Evolutionary conservation across 331 rosid species (phyloP), one percentile per base, ranked within the genome.

Genomic region (Malus hybrid): DNA sequence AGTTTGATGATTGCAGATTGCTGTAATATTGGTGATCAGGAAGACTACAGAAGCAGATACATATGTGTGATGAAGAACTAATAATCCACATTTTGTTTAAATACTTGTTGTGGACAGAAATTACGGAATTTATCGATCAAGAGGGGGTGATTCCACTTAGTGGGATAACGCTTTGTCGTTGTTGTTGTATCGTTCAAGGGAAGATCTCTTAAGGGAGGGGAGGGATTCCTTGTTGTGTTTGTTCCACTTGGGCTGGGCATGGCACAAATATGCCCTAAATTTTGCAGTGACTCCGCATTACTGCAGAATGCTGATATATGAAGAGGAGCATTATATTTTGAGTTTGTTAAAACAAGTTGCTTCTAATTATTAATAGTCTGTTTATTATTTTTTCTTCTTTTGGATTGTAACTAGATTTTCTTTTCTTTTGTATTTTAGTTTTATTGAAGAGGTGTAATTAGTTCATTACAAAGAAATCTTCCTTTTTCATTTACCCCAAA

Each of bases 1-100:
- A 76, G 24, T 65, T 81, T 20, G 65, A 54, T 62, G 65, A 62
- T 77, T 77, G 83, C 84, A 85, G 83, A 62, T 54, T 65, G 80
- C 61, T 72, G 27, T 62, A 24, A 24, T 24, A 9, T 50, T 31
- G 34, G 34, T 70, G 42, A 66, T 66, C 22, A 32, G 70, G 7
- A 18, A 33, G 33, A 24, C 50, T n/a, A 5, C 13, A 65, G 3
- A 10, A 65, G 10, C 70, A 33, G 50, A 33, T 32, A 34, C 1
- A 33, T 66, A 2, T 10, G 31, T 14, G 15, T 36, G 27, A 66
- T 11, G 28, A 52, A 70, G 77, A 79, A 70, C 44, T 34, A 34
- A 9, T 39, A 39, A 2, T 22, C 27, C 8, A 48, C 32, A 2
- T 61, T 61, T 24, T 61, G 34, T 61, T 61, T 5, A 27, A 61